phyloP scores from a whole-genome alignment of 768 basidiomycete genomes.

The Coprinopsis cinerea region DNA sequence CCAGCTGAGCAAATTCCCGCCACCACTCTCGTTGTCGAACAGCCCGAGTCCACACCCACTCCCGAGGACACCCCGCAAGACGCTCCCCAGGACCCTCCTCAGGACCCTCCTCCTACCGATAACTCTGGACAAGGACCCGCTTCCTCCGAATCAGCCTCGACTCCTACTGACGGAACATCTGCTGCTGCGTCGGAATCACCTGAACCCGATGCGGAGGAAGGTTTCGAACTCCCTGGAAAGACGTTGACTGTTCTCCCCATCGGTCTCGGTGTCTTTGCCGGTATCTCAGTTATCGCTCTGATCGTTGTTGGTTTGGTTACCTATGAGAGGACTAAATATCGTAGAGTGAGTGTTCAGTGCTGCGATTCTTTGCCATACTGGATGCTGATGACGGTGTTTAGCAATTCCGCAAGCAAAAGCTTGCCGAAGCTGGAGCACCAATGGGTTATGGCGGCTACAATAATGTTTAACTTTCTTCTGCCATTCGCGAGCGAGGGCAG shows the following conservation, averaged over 20 bases:
- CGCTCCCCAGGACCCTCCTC: conserved; percentile 4
- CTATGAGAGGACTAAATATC: conserved; percentile 81
- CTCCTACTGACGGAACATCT: conserved; percentile 17
- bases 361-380: background rate
- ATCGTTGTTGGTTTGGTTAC: conserved; percentile 81
- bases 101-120: conserved; percentile 13
- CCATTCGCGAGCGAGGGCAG: conserved; percentile 10
- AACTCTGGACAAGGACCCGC: too few relatives aligned
- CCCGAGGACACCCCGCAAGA: background rate
- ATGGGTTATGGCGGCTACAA: conserved; percentile 53
- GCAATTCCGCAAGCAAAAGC: conserved; percentile 71
- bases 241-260: conserved; percentile 71
- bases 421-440: conserved; percentile 53
- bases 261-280: conserved; percentile 79
- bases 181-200: conserved; percentile 29
- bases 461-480: conserved; percentile 6
- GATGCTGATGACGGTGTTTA: conserved; percentile 21
- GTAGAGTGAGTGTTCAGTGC: conserved; percentile 49
- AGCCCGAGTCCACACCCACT: background rate
- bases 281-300: conserved; percentile 78
- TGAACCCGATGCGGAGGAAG: conserved; percentile 29
- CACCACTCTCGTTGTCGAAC: conserved; percentile 3
- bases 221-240: conserved; percentile 68
- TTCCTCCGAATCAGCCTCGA: too few relatives aligned
- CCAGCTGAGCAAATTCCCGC: conserved; percentile 10